Percentiles rank a stretch among this genome's conserved stretches.
phyloP scores from a whole-genome alignment of 1,284 basidiomycete genomes.

The Phlebopus sp. region DNA sequence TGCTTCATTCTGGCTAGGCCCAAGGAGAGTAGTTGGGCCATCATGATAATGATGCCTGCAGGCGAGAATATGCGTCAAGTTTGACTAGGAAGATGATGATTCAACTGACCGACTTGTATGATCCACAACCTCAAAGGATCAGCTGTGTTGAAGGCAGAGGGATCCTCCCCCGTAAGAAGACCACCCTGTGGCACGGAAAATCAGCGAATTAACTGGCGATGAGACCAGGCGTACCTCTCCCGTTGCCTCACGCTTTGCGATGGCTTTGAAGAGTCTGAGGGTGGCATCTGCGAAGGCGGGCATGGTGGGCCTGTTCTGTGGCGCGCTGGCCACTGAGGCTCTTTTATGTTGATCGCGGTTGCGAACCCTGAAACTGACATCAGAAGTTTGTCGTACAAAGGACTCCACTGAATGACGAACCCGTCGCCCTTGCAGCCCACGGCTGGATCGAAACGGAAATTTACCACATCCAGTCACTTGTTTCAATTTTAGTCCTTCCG shows the following conservation, averaged over 20 bases:
- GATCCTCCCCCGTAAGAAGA: conserved; percentile 53
- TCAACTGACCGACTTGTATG: conserved; percentile 56
- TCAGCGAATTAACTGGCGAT: background rate
- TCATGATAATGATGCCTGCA: conserved; percentile 59
- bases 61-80: background rate
- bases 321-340: too few relatives aligned
- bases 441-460: too few relatives aligned
- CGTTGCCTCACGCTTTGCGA: conserved; percentile 17
- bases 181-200: conserved; percentile 39
- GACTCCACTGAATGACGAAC: too few relatives aligned
- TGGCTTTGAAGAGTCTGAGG: background rate
- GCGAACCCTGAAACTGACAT: too few relatives aligned
- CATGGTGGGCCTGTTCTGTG: conserved; percentile 13
- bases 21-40: conserved; percentile 61
- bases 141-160: conserved; percentile 45
- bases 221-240: conserved; percentile 15
- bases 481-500: too few relatives aligned
- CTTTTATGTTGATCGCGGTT: too few relatives aligned
- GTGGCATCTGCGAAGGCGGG: background rate
- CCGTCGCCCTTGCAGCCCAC: too few relatives aligned
- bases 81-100: background rate
- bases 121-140: conserved; percentile 74
- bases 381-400: too few relatives aligned
- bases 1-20: conserved; percentile 57
- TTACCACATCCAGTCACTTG: too few relatives aligned